These are phyloP conservation scores for Saccharomycopsis hybrid DNA, from an alignment of 1,139 yeast species.

Conservation along the genomic window DNA sequence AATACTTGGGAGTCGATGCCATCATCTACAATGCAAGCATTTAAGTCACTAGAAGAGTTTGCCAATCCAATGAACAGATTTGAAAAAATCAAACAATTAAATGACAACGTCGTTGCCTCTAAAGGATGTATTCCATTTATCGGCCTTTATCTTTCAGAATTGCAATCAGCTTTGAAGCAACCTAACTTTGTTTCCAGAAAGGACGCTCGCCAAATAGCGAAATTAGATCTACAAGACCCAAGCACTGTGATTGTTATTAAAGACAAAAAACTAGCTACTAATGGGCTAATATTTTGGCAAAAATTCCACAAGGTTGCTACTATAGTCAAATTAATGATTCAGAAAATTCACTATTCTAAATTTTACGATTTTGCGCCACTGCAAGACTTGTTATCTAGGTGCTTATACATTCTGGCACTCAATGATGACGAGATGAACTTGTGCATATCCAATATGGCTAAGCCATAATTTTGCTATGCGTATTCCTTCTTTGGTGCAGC, in stretches of 20 bases:
- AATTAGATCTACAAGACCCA: background rate
- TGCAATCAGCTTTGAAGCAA: constrained; percentile 41
- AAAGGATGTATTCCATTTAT: constrained; percentile 86
- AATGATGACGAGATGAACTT: constrained; percentile 69
- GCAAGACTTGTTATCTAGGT: constrained; percentile 67
- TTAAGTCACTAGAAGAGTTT: constrained; percentile 58
- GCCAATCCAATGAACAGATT: constrained; percentile 65
- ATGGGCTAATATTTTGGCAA: constrained; percentile 23
- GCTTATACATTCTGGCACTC: constrained; percentile 73
- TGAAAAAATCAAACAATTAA: constrained; percentile 52
- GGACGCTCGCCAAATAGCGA: background rate
- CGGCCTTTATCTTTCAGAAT: constrained; percentile 78
- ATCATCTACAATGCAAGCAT: constrained; percentile 50
- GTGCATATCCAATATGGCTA: constrained; percentile 25
- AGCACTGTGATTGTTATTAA: background rate
- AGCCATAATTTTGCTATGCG: background rate
- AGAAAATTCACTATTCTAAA: constrained; percentile 79
- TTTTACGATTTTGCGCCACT: constrained; percentile 45
- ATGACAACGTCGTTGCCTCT: constrained; percentile 58
- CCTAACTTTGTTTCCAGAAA: constrained; percentile 30
- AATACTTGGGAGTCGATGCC: constrained; percentile 69
- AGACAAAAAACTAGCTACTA: background rate
- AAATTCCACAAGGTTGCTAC: constrained; percentile 37
- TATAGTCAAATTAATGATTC: constrained; percentile 72
- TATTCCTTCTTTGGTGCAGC: background rate